These are phyloP conservation scores for Pulveroboletus sp. DNA, from an alignment of 1,284 basidiomycete genomes.

Conservation along the genomic window DNA sequence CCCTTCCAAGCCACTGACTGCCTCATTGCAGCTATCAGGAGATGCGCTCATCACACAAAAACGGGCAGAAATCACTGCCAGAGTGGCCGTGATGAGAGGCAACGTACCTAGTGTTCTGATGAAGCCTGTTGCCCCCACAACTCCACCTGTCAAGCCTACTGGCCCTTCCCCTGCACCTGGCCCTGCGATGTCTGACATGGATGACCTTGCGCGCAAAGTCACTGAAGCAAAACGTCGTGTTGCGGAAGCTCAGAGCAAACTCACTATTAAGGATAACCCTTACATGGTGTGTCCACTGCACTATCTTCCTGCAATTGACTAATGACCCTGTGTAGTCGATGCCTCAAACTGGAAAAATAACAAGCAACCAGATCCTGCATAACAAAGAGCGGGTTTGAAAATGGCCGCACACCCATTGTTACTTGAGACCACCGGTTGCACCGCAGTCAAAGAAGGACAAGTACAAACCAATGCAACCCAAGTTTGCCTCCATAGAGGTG, in stretches of 20 bases:
- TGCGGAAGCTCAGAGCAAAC: constrained; percentile 71
- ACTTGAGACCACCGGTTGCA: constrained; percentile 58
- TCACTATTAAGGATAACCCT: constrained; percentile 74
- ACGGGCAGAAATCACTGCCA: constrained; percentile 80
- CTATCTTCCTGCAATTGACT: neutral
- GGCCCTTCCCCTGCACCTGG: constrained; percentile 35
- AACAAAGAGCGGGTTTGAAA: constrained; percentile 79
- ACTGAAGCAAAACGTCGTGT: constrained; percentile 79
- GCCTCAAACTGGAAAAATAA: constrained; percentile 56
- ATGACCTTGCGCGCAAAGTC: constrained; percentile 66
- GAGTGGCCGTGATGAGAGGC: constrained; percentile 74
- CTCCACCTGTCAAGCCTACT: constrained; percentile 32
- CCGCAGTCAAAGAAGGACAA: constrained; percentile 81
- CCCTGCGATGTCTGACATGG: constrained; percentile 44
- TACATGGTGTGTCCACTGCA: constrained; percentile 61
- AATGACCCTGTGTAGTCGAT: constrained; percentile 38
- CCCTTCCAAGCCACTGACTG: neutral
- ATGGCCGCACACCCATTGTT: constrained; percentile 89
- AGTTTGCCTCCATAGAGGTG: constrained; percentile 90
- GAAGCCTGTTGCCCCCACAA: constrained; percentile 20
- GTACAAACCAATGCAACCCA: constrained; percentile 96
- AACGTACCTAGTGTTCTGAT: constrained; percentile 33
- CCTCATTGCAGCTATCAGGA: constrained; percentile 37
- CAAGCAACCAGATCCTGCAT: constrained; percentile 52
- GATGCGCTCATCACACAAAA: constrained; percentile 74